Evolutionary conservation across 2,329 filamentous ascomycete species (phyloP), one percentile per base, ranked within the genome.

Genomic region (Microdochium bolleyi): DNA sequence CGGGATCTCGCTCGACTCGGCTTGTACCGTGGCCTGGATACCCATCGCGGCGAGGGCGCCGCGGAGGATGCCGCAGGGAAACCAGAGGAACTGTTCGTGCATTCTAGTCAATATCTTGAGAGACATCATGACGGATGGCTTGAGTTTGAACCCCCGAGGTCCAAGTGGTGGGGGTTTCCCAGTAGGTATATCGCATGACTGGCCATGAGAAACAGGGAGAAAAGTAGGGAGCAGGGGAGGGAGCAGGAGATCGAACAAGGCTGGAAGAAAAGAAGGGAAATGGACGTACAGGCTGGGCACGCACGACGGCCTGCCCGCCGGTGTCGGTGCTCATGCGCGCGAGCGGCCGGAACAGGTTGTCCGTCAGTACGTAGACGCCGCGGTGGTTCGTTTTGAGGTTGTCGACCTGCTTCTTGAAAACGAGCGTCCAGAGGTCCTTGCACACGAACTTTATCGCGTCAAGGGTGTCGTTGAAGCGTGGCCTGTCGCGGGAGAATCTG

Each of bases 361-460:
- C 94, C 14, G 92, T 97, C 51, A 99, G 75, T 46, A 99, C 94
- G 69, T 96, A 99, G 60, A 97, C 91, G 50, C 94, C 94, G 62
- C 94, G 78, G 68, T 99, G 94, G 66, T 99, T 99, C 9, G 94
- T 99, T 73, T 99, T 99, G 49, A 99, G 78, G 67, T 99, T 99
- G 71, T 99, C 94, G 64, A 99, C 89, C 69, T 97, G 95, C 72
- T 99, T 99, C 67, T 89, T 82, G 70, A 96, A 99, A 16, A 96
- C 82, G 21, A 97, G 78, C 32, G 84, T 91, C 94, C 94, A 99
- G 48, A 99, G 78, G 69, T 99, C 94, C 75, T 99, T 99, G 81
- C 94, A 99, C 50, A 99, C 78, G 65, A 99, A 97, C 69, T 99
- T 99, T 68, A 99, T 99, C 50, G 92, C 88, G 66, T 97, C 94